Conservation (phyloP, 768 basidiomycete species). For the Termitomyces sp. region DNA sequence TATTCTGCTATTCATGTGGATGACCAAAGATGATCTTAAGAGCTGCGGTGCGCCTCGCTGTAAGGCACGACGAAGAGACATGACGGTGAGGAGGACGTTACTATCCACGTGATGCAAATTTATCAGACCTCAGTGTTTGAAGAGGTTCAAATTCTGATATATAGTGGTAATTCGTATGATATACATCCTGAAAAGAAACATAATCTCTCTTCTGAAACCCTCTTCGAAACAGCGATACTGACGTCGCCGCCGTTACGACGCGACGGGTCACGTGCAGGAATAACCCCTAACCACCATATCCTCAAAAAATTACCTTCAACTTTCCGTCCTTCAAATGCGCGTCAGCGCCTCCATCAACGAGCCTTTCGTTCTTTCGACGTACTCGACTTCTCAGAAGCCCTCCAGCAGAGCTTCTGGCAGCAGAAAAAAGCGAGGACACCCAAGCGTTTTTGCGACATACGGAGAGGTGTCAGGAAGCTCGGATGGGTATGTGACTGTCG, state of each 20-base stretch:
- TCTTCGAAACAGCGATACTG: not conserved
- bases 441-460: slow-evolving; percentile 30
- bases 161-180: no score
- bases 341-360: slow-evolving; percentile 23
- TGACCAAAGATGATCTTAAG: not conserved
- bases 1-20: not conserved
- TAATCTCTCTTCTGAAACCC: not conserved
- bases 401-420: slow-evolving; percentile 13
- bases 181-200: not conserved
- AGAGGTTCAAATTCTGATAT: no score
- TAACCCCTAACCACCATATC: not conserved
- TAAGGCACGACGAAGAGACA: slow-evolving; percentile 7
- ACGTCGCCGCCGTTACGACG: not conserved
- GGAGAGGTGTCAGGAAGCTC: slow-evolving; percentile 25
- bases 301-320: slow-evolving; percentile 14
- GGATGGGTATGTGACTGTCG: slow-evolving; percentile 60
- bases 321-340: slow-evolving; percentile 10
- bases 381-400: slow-evolving; percentile 24
- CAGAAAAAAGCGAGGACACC: slow-evolving; percentile 11
- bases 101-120: not conserved
- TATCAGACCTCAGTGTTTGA: not conserved
- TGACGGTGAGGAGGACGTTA: not conserved
- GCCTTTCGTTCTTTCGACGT: slow-evolving; percentile 32
- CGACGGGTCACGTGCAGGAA: not conserved
- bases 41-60: slow-evolving; percentile 3